Evolutionary conservation across 176 grass and related monocot species (phyloP), one percentile per base, ranked within the genome.

Genomic region (Chrysopogon serrulatus): DNA sequence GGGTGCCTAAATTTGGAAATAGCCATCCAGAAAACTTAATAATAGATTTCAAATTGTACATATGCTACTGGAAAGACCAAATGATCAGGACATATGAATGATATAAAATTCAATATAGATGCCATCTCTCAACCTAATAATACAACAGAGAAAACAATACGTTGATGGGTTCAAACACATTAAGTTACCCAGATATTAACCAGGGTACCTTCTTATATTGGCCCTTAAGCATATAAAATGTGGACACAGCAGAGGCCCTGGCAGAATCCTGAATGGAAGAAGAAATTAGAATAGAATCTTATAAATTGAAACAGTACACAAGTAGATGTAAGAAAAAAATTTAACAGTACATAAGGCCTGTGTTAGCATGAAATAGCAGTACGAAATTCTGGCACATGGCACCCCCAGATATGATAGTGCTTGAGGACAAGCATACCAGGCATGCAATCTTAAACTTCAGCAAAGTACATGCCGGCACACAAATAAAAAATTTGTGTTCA

Each of bases 171-270:
- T 79, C 79, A 88, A 94, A 81, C 91, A 86, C 74, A 72, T 43
- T 73, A 87, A 89, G 89, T 83, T 94, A 85, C 89, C 93, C 91
- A 96, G 74, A 88, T 92, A 92, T 92, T 83, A 92, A 91, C 93
- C 91, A 89, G 85, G 93, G 96, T 99, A 96, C 96, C 96, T 99
- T 96, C 91, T 92, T 90, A 87, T 83, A 76, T 83, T 95, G 86
- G 89, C 87, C 79, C 93, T 92, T 89, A 94, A 82, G 91, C 83
- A 92, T 88, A 94, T 88, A 94, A 92, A 96, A 91, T 87, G 80
- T 94, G 88, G 78, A 84, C 80, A 85, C 83, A 87, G 60, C 79
- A 87, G 83, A 91, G 60, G 79, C 86, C 87, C 89, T 96, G 91
- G 91, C 77, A 96, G 89, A 87, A 82, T 81, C 91, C 90, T 96